Conservation (phyloP, 2,329 filamentous ascomycete genomes). For the Chlorencoelia australis region DNA sequence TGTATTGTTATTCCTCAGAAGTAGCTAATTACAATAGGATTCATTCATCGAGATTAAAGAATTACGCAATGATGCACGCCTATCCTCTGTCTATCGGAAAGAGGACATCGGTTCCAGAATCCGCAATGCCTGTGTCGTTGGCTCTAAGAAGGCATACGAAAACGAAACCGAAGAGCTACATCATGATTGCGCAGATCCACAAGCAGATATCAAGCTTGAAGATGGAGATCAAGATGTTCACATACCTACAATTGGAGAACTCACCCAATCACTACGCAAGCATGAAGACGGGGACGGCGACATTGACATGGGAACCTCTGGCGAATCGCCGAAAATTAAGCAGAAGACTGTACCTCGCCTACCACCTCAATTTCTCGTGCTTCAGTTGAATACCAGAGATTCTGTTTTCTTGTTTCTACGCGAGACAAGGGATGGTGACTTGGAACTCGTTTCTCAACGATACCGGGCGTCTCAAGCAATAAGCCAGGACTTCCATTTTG, state of each 20-base stretch:
- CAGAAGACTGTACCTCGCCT: slow-evolving; percentile 25
- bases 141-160: slow-evolving; percentile 34
- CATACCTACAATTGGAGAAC: slow-evolving; percentile 15
- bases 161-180: slow-evolving; percentile 22
- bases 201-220: slow-evolving; percentile 10
- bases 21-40: slow-evolving; percentile 41
- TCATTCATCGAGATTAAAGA: slow-evolving; percentile 74
- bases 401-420: slow-evolving; percentile 67
- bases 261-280: no score
- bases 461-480: slow-evolving; percentile 41
- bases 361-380: slow-evolving; percentile 71
- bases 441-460: slow-evolving; percentile 41
- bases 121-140: slow-evolving; percentile 67
- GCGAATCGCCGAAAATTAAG: not conserved
- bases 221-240: slow-evolving; percentile 29
- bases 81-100: slow-evolving; percentile 69
- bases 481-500: slow-evolving; percentile 40
- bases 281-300: slow-evolving; percentile 18
- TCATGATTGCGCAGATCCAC: slow-evolving; percentile 26
- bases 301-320: slow-evolving; percentile 5
- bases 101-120: slow-evolving; percentile 72
- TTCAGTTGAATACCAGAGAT: slow-evolving; percentile 59
- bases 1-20: no score
- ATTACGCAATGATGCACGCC: slow-evolving; percentile 55
- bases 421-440: slow-evolving; percentile 33